These are phyloP conservation scores for Kodamaea derodonti DNA, from an alignment of 1,139 yeast species.

Conservation along the genomic window DNA sequence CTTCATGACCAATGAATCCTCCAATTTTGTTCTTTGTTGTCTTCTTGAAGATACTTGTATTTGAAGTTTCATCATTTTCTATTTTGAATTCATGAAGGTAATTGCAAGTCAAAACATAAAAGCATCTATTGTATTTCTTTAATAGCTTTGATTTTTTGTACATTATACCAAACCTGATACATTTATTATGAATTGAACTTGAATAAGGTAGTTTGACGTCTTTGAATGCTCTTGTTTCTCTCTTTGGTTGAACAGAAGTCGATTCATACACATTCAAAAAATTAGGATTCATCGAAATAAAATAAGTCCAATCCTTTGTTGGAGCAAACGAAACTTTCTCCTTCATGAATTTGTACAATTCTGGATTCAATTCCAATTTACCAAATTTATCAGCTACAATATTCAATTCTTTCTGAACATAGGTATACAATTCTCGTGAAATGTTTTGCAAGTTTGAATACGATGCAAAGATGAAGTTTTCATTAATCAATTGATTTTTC, in stretches of 20 bases:
- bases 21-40: slow-evolving; percentile 33
- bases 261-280: slow-evolving; percentile 33
- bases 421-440: slow-evolving; percentile 38
- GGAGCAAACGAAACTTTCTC: slow-evolving; percentile 21
- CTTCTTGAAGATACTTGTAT: slow-evolving; percentile 8
- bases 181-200: slow-evolving; percentile 40
- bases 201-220: slow-evolving; percentile 33
- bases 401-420: slow-evolving; percentile 37
- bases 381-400: slow-evolving; percentile 34
- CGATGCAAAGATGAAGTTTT: slow-evolving; percentile 43
- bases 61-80: slow-evolving; percentile 20
- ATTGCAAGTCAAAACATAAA: slow-evolving; percentile 42
- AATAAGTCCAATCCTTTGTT: slow-evolving; percentile 37
- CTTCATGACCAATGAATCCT: slow-evolving; percentile 41
- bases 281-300: slow-evolving; percentile 32
- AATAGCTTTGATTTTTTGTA: slow-evolving; percentile 42
- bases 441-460: slow-evolving; percentile 43
- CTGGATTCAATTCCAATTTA: slow-evolving; percentile 22
- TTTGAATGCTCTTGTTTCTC: slow-evolving; percentile 29
- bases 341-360: slow-evolving; percentile 20
- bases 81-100: slow-evolving; percentile 43
- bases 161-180: slow-evolving; percentile 40
- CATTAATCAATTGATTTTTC: slow-evolving; percentile 41
- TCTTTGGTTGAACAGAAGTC: slow-evolving; percentile 24
- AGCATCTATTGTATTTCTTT: slow-evolving; percentile 37